Conservation (phyloP, 2,329 filamentous ascomycete genomes). For the Elsinoe arachidis region DNA sequence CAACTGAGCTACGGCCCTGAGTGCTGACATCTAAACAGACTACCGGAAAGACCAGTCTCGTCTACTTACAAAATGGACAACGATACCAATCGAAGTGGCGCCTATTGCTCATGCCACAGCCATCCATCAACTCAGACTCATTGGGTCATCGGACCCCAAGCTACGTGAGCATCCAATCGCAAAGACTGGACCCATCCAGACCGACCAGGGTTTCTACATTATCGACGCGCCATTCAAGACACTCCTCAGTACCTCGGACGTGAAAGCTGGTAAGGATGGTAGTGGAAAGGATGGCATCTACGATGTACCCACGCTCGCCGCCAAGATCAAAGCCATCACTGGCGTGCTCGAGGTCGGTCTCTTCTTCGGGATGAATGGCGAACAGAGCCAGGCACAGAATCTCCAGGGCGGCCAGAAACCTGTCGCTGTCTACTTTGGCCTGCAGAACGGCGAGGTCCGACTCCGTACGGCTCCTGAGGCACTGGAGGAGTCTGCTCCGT, state of each 20-base stretch:
- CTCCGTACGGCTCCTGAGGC: constrained; percentile 18
- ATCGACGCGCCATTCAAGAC: constrained; percentile 81
- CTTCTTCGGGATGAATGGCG: constrained; percentile 74
- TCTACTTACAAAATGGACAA: constrained; percentile 68
- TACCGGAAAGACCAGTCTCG: constrained; percentile 79
- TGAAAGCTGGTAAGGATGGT: constrained; percentile 34
- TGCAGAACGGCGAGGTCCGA: constrained; percentile 51
- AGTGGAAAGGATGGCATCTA: constrained; percentile 52
- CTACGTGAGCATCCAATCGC: constrained; percentile 64
- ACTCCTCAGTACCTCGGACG: constrained; percentile 56
- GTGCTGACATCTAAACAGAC: constrained; percentile 44
- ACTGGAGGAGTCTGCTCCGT: neutral
- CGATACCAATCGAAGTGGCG: constrained; percentile 86
- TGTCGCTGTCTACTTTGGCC: constrained; percentile 88
- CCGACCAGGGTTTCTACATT: constrained; percentile 80
- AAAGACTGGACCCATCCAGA: constrained; percentile 76
- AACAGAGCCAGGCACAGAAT: constrained; percentile 51
- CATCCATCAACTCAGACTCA: constrained; percentile 57
- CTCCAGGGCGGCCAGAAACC: constrained; percentile 75
- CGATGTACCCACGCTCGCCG: constrained; percentile 69
- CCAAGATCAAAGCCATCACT: constrained; percentile 67
- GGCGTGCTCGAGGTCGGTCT: constrained; percentile 89
- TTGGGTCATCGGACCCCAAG: constrained; percentile 64
- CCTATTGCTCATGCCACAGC: constrained; percentile 75
- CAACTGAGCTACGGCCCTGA: neutral